A percentile compares a stretch with the other conserved stretches of the same genome.
phyloP scores from a whole-genome alignment of 2,329 filamentous ascomycete genomes.

The Phialophora expanda region DNA sequence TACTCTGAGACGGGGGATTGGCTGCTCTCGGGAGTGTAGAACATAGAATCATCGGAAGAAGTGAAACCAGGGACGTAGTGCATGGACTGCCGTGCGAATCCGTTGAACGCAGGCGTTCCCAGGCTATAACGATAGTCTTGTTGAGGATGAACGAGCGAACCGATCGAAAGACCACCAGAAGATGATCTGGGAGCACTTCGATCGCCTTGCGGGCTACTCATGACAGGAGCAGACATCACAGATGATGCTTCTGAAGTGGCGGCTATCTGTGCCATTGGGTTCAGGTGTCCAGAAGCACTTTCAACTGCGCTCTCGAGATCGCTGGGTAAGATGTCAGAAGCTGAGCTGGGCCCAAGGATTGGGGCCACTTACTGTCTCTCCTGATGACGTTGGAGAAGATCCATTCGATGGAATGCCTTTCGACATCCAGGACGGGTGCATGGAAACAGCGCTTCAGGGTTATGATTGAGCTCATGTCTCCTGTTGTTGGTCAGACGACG shows the following conservation, averaged over 20 bases:
- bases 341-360: not conserved
- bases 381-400: constrained; percentile 56
- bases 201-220: constrained; percentile 35
- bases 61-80: constrained; percentile 35
- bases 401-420: constrained; percentile 56
- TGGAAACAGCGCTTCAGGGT: constrained; percentile 52
- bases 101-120: constrained; percentile 35
- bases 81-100: constrained; percentile 28
- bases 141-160: constrained; percentile 40
- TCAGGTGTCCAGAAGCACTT: constrained; percentile 25
- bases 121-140: constrained; percentile 34
- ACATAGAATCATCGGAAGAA: constrained; percentile 38
- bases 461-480: constrained; percentile 59
- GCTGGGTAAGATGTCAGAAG: constrained; percentile 25
- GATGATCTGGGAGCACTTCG: constrained; percentile 36
- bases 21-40: constrained; percentile 40
- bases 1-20: constrained; percentile 40
- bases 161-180: constrained; percentile 38
- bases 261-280: constrained; percentile 30
- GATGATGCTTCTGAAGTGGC: constrained; percentile 35
- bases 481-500: constrained; percentile 39
- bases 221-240: constrained; percentile 34
- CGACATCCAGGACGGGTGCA: constrained; percentile 53
- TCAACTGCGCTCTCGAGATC: constrained; percentile 33
- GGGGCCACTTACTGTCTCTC: constrained; percentile 54